Evolutionary conservation across 2,329 filamentous ascomycete genomes (phyloP).

Genomic region (Fusarium sp.): DNA sequence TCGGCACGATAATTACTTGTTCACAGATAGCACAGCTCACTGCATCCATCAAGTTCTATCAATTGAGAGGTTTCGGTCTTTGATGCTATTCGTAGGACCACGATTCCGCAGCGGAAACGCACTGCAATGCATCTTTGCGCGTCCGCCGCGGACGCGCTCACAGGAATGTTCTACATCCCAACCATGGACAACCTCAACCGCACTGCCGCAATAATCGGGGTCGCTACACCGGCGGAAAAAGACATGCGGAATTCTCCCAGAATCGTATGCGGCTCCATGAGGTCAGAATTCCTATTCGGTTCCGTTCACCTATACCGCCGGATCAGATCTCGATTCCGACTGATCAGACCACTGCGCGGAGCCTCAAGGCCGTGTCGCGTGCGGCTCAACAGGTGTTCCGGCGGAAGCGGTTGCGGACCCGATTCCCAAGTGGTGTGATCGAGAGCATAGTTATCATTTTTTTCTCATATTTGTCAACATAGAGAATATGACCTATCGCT

Average conservation of each 20-base stretch:
- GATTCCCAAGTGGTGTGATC: neutral
- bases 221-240: neutral
- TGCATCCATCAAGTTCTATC: neutral
- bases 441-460: neutral
- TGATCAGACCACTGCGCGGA: neutral
- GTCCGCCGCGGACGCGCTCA: neutral
- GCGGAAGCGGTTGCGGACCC: neutral
- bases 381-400: neutral
- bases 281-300: neutral
- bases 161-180: neutral
- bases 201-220: neutral
- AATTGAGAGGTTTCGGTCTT: neutral
- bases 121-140: neutral
- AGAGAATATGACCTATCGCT: neutral
- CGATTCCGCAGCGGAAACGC: neutral
- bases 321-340: neutral
- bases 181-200: neutral
- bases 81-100: neutral
- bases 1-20: too few relatives aligned
- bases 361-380: neutral
- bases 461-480: neutral
- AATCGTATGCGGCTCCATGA: neutral
- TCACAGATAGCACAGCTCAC: neutral
- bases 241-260: neutral
- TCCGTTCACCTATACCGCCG: neutral